phyloP scores from a whole-genome alignment of 2,329 filamentous ascomycete genomes.

The Thielaviopsis euricoi region DNA sequence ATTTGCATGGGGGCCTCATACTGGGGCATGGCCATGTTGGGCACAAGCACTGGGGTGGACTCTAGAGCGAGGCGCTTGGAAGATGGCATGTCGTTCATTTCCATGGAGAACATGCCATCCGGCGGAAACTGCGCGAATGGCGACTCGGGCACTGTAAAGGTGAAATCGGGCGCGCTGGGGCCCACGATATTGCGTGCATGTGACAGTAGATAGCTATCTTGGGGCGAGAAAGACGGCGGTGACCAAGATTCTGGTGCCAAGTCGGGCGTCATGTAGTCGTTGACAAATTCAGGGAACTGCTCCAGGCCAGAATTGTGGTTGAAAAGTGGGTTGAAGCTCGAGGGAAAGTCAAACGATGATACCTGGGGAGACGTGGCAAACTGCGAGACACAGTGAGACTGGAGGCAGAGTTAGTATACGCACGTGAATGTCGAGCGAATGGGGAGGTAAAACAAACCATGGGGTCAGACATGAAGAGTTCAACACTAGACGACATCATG shows the following conservation, averaged over 20 bases:
- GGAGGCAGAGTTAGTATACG: not conserved
- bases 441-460: conserved; percentile 3
- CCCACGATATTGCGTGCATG: not conserved
- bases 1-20: not conserved
- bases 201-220: not conserved
- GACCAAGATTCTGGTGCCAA: not conserved
- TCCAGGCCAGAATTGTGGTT: not conserved
- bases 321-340: not conserved
- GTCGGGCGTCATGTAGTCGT: not conserved
- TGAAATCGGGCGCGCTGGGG: not conserved
- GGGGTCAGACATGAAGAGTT: not conserved
- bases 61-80: conserved; percentile 1
- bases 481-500: not conserved
- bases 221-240: not conserved
- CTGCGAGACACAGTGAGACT: not conserved
- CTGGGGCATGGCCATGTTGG: not conserved
- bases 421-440: not conserved
- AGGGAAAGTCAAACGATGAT: not conserved
- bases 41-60: not conserved
- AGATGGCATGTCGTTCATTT: not conserved
- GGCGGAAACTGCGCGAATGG: not conserved
- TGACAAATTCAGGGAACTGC: not conserved
- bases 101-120: not conserved
- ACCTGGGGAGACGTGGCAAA: not conserved
- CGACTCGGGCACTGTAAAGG: not conserved